Base-by-base conservation (phyloP, 805 yeast genomes). In the Saccharomycopsis amapae region DNA sequence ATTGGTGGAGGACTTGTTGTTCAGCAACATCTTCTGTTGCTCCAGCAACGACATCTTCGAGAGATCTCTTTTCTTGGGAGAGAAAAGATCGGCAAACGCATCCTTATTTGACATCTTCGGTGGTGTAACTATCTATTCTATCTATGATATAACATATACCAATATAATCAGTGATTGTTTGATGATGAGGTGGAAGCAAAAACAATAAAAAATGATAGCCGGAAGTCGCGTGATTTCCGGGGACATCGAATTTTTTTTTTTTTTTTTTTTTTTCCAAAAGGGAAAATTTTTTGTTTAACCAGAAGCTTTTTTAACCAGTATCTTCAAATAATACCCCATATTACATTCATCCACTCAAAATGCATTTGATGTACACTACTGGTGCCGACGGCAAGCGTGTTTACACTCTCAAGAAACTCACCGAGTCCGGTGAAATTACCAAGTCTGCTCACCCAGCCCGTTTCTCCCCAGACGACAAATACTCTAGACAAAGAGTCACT, bases 371-470 rank as follows among this genome's bases (percentile, higher is more conserved):
- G 99, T 93, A 85, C 88, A 89, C 97, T 51, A 67, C 83, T 62
- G 95, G 89, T 61, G 78, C 79, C 52, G 96, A 89, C 58, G 98
- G 98, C 58, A 90, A 90, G 76, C 84, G 99, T 68, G 67, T 85
- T 60, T 93, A 93, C 77, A 93, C 99, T 45, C 74, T 93, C 56
- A 72, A 85, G 66, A 93, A 93, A 72, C 55, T 63, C 58, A 81
- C 94, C 46, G 88, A 74, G 51, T 68, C 72, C 5, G 97, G 98
- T 52, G 96, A 88, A 66, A 88, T 90, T 72, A 94, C 99, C 63
- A 87, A 88, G 73, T 85, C 96, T 56, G 98, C 98, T 35, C 99
- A 93, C 68, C 99, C 99, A 53, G 98, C 99, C 44, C 83, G 99
- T 71, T 93, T 93, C 68, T 93, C 98, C 28, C 99, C 99, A 57